Conservation (phyloP, 768 basidiomycete genomes). For the Lactarius tabidus region DNA sequence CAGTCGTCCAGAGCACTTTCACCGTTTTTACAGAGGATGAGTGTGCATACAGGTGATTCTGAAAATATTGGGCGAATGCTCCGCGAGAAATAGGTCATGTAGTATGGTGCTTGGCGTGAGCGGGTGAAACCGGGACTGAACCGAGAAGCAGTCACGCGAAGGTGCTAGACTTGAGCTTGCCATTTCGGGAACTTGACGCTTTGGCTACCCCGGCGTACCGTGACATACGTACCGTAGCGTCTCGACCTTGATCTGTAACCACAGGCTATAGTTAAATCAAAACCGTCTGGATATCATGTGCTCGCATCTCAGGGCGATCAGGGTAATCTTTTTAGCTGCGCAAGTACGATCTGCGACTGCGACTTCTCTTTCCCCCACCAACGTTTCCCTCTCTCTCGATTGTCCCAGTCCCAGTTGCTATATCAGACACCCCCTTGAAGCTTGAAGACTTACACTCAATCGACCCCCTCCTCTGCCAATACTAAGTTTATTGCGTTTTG, state of each 20-base stretch:
- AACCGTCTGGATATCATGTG: too few relatives aligned
- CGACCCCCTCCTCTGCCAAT: neutral
- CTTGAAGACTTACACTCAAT: neutral
- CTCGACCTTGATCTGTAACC: too few relatives aligned
- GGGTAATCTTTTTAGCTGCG: too few relatives aligned
- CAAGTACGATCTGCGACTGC: neutral
- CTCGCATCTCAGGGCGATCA: too few relatives aligned
- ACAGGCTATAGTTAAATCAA: too few relatives aligned
- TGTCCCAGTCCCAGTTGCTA: neutral
- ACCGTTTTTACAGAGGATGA: too few relatives aligned
- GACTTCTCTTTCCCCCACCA: neutral
- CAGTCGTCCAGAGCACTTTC: too few relatives aligned
- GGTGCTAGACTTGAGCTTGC: neutral
- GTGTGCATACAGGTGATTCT: neutral
- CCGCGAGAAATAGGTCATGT: neutral
- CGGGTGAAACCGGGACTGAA: neutral
- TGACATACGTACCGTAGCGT: too few relatives aligned
- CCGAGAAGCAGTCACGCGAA: neutral
- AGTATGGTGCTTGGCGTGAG: neutral
- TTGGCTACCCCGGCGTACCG: too few relatives aligned
- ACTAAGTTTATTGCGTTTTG: neutral
- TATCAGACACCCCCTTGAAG: neutral
- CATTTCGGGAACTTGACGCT: too few relatives aligned
- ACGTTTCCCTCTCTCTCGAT: neutral
- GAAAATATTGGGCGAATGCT: neutral